These are phyloP conservation scores for Phallus indusiatus DNA, from an alignment of 768 basidiomycete species.

Conservation along the genomic window DNA sequence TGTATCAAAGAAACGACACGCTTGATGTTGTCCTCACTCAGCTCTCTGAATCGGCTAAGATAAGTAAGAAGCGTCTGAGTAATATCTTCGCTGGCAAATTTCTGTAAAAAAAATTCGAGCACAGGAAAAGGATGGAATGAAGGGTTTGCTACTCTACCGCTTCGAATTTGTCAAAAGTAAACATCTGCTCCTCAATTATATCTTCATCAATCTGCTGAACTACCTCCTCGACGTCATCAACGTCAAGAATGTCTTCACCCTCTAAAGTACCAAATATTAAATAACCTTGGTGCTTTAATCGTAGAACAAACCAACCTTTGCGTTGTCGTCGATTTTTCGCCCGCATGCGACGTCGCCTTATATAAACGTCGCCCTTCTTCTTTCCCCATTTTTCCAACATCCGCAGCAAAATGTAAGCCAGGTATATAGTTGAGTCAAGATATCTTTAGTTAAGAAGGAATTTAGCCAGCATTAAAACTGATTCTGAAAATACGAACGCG, in stretches of 20 bases:
- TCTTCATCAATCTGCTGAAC: slow-evolving; percentile 41
- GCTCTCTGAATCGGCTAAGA: slow-evolving; percentile 76
- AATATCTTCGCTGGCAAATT: slow-evolving; percentile 83
- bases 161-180: slow-evolving; percentile 89
- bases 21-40: slow-evolving; percentile 79
- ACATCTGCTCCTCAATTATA: slow-evolving; percentile 72
- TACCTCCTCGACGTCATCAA: slow-evolving; percentile 55
- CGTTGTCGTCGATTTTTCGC: slow-evolving; percentile 18
- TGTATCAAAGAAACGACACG: slow-evolving; percentile 84
- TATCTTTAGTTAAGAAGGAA: slow-evolving; percentile 59
- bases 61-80: slow-evolving; percentile 78
- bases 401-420: slow-evolving; percentile 75
- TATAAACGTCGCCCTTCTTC: slow-evolving; percentile 62
- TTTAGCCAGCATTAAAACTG: not conserved
- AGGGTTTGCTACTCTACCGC: slow-evolving; percentile 40
- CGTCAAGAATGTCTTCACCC: slow-evolving; percentile 57
- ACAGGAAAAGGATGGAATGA: slow-evolving; percentile 7
- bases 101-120: slow-evolving; percentile 35
- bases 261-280: slow-evolving; percentile 7
- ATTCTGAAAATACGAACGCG: slow-evolving; percentile 20
- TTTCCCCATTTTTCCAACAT: slow-evolving; percentile 89
- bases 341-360: slow-evolving; percentile 48
- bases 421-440: slow-evolving; percentile 76
- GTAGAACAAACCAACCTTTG: slow-evolving; percentile 1
- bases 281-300: not conserved